Percentiles rank a stretch among this genome's conserved stretches.
phyloP scores from a whole-genome alignment of 1,284 basidiomycete genomes.

The Porogramme epimiltina region DNA sequence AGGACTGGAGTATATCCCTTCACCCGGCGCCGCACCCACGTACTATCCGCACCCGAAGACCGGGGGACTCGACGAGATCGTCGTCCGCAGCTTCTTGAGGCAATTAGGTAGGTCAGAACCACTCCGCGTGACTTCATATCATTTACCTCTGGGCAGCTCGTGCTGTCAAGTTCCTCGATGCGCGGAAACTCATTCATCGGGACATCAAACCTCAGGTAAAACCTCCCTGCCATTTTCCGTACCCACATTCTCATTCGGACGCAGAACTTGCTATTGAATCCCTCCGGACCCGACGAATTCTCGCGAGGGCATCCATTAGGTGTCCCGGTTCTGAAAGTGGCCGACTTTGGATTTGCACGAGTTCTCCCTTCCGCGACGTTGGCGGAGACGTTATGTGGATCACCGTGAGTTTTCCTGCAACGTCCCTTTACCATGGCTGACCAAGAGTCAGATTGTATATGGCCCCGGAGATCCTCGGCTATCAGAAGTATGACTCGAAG shows the following conservation, averaged over 20 bases:
- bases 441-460: conserved; percentile 81
- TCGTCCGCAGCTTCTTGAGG: conserved; percentile 90
- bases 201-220: conserved; percentile 95
- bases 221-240: not conserved
- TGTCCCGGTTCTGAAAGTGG: conserved; percentile 93
- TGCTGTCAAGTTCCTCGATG: conserved; percentile 90
- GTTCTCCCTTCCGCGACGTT: conserved; percentile 90
- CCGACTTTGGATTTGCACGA: conserved; percentile 98
- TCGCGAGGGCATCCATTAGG: conserved; percentile 87
- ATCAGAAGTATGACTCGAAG: conserved; percentile 98
- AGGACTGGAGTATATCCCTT: conserved; percentile 78
- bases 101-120: conserved; percentile 76
- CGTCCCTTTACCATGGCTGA: not conserved
- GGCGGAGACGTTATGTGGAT: conserved; percentile 97
- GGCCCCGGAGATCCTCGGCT: conserved; percentile 97
- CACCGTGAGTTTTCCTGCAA: conserved; percentile 63
- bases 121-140: not conserved
- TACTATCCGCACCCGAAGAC: conserved; percentile 91
- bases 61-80: conserved; percentile 90
- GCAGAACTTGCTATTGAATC: conserved; percentile 90
- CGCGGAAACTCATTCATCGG: conserved; percentile 90
- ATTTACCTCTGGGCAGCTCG: conserved; percentile 54
- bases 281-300: conserved; percentile 78
- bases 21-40: conserved; percentile 65
- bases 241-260: not conserved